Base-by-base conservation (phyloP, 768 basidiomycete species). In the Mycena latifolia region DNA sequence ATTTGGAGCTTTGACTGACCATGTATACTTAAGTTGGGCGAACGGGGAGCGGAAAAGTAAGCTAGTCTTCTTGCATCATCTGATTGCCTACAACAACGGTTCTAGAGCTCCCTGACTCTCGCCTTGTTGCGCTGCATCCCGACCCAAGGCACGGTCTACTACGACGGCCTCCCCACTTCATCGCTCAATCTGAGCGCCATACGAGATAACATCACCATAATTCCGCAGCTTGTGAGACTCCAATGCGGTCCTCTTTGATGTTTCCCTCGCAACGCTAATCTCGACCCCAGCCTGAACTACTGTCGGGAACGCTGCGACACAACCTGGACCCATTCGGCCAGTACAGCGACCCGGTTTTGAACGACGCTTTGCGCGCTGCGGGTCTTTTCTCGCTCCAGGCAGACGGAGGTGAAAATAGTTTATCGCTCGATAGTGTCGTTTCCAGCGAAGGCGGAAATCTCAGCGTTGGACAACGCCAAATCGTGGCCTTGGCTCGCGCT, bases 311-410 rank as follows among this genome's bases (percentile, higher is more conserved):
- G 4, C 76, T 90, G 24, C 82, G 89, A 22, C 76, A 81, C 57
- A 89, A 89, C 69, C 75, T 89, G n/a, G 89, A 90, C 71, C 89
- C 88, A 0, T 89, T 88, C 69, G 78, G 72, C 9, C 79, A 86
- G 62, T 79, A 86, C 64, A 85, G 88, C 47, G 89, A 90, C 62
- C 78, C 83, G 0, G 77, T 74, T 5, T 77, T 88, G 18, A 84
- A 87, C 57, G 80, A 80, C 35, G 85, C 85, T 0, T 73, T 88
- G 22, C 79, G 81, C 20, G 77, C 85, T 0, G 81, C 86, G 0
- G 86, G 87, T 3, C 74, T 86, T 5, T 83, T 79, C 66, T 73
- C 78, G 3, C 65, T 82, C 8, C 80, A 80, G 54, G 66, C 71
- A 2, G 76, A 79, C 1, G 73, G 67, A 8, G 78, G 80, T 1